Evolutionary conservation across 768 basidiomycete genomes (phyloP).

Genomic region (Leccinum variicolor): DNA sequence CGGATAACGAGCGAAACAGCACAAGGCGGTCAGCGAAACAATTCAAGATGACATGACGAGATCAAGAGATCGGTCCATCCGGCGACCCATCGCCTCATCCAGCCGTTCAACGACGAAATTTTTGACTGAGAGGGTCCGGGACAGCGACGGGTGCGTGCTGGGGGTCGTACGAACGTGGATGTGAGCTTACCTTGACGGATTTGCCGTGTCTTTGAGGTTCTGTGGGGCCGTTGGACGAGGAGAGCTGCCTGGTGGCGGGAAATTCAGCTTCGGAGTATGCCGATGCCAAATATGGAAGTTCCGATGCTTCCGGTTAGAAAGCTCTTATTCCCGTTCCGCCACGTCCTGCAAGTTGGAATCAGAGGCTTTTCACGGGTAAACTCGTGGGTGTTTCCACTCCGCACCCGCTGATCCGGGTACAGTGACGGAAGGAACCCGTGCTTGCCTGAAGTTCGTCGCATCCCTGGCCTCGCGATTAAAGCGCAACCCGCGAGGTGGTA

Average conservation of each 20-base stretch:
- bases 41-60: conserved; percentile 12
- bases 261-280: conserved; percentile 27
- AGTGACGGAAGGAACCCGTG: no score
- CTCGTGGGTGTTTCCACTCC: no score
- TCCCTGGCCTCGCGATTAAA: no score
- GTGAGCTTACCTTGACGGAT: conserved; percentile 59
- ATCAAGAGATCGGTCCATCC: conserved; percentile 37
- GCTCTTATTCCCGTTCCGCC: no score
- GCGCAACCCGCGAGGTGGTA: no score
- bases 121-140: conserved; percentile 1
- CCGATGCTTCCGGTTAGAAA: not conserved
- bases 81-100: conserved; percentile 36
- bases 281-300: conserved; percentile 15
- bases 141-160: conserved; percentile 6
- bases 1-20: not conserved
- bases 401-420: no score
- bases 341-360: no score
- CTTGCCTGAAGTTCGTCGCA: no score
- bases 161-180: conserved; percentile 24
- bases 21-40: conserved; percentile 17
- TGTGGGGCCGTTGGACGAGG: conserved; percentile 13
- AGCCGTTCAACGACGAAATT: conserved; percentile 26
- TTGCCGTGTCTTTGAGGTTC: conserved; percentile 33
- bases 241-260: conserved; percentile 18
- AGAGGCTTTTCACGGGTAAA: no score